A percentile compares a stretch with the other conserved stretches of the same genome.
phyloP scores from a whole-genome alignment of 139 green algal genomes.

The Desmodesmus armatus region DNA sequence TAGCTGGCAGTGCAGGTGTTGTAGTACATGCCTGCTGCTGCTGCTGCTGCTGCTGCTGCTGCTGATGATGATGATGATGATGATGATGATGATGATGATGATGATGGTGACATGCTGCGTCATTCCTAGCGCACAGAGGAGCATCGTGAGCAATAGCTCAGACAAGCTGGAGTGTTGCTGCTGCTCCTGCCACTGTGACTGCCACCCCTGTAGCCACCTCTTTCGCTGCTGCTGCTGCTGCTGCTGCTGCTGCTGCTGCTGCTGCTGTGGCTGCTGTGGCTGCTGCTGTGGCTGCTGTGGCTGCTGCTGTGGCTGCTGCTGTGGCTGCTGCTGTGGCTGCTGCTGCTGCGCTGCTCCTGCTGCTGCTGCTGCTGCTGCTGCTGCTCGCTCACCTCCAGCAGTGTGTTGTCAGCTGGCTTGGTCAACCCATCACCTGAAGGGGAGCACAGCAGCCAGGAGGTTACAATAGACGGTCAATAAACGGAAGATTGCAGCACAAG shows the following conservation, averaged over 20 bases:
- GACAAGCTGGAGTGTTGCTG: background rate
- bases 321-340: too few species aligned
- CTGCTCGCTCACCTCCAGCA: slow-evolving; percentile 49
- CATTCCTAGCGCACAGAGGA: too few species aligned
- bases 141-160: background rate
- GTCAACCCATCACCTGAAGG: slow-evolving; percentile 50
- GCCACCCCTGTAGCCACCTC: too few species aligned
- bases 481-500: background rate
- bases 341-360: too few species aligned
- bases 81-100: background rate
- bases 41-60: too few species aligned
- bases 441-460: background rate
- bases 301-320: too few species aligned
- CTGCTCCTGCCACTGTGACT: background rate
- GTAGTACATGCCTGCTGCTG: too few species aligned
- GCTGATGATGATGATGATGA: too few species aligned
- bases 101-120: background rate
- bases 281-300: too few species aligned
- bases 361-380: too few species aligned
- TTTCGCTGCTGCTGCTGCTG: background rate
- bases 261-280: too few species aligned
- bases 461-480: background rate
- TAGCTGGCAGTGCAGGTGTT: too few species aligned
- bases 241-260: background rate
- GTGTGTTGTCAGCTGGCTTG: slow-evolving; percentile 57